Base-by-base conservation (phyloP, 257 asterid species). In the Fraxinus quadrangulata region DNA sequence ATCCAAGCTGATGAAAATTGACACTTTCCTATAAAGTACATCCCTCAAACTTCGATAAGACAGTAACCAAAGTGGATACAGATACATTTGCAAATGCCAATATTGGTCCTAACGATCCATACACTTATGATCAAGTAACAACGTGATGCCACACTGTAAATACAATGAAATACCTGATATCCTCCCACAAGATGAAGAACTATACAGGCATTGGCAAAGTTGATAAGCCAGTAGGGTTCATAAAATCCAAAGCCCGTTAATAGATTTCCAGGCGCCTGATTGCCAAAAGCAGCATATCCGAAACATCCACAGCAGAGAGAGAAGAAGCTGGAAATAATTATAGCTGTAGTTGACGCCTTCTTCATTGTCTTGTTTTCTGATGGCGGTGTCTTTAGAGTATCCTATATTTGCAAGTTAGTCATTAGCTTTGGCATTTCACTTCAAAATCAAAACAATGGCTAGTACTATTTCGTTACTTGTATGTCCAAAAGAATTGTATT, bases 141-240 rank as follows among this genome's bases (percentile, higher is more conserved):
- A 47, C 7, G 16, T 16, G 54, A 45, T 45, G 54, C 54, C 54
- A 45, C 54, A 45, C 4, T 12, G 54, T 2, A 45, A 45, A 45
- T 45, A 3, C 5, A 14, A 45, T 13, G 8, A 14, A 26, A n/a
- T 81, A 91, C 94, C 88, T 87, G 94, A 82, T 86, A 91, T 23
- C 91, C 92, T 67, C 91, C 92, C 70, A 92, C 86, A 4, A 92
- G 90, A 84, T 92, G 94, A 59, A 92, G 87, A 84, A 92, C 84
- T 24, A 92, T 83, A 51, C 96, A 88, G 0, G 84, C 89, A 71
- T 92, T 90, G 14, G 95, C 97, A 26, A 90, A 28, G 72, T 90
- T 88, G 19, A 92, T 85, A 5, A 92, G 92, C 97, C 97, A 92
- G 77, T 79, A 92, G 0, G 97, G 97, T 71, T 92, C 93, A 5